Evolutionary conservation across 805 yeast genomes (phyloP), one percentile per base, ranked within the genome.

Genomic region (Sugiyamaella smithiae): DNA sequence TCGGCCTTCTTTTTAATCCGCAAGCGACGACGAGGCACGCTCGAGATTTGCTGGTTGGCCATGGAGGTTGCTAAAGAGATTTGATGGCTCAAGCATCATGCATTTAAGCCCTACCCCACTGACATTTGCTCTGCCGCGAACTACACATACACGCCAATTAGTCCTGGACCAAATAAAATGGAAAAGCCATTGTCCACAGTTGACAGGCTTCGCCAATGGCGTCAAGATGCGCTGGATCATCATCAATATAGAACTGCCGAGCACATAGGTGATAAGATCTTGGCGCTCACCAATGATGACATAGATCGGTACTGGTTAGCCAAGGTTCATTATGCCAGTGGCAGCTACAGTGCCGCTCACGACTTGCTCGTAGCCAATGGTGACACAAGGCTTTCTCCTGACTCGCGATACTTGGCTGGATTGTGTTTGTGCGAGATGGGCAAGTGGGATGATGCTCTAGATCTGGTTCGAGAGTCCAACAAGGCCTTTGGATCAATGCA

Each of bases 291-390:
- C 0, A 75, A 60, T 51, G 97, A 90, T 61, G 85, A 96, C 11
- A 87, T 84, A 60, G 98, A 91, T 64, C 97, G 97, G 8, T 91
- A 88, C 66, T 90, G 97, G 97, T 73, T 91, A 25, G 97, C 96
- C 0, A 97, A 91, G 68, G 95, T 86, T 3, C 82, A 85, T 64
- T 88, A 81, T 65, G 72, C 81, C 48, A 80, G 80, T 48, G 91
- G 91, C 8, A 80, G 85, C 61, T 89, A 80, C 65, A 75, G 83
- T 35, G 73, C 97, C 28, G 97, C 95, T 1, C 77, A 88, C 45
- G 82, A 82, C 54, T 66, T 90, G 36, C 72, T 91, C 17, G 67
- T 80, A 14, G 75, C 79, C 11, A 72, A 75, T 28, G 79, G 75
- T 46, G 80, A 75, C 56, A 78, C 80, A 52, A 9, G 25, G n/a